phyloP scores from a whole-genome alignment of 345 rosid species.

The Aquilaria sinensis region DNA sequence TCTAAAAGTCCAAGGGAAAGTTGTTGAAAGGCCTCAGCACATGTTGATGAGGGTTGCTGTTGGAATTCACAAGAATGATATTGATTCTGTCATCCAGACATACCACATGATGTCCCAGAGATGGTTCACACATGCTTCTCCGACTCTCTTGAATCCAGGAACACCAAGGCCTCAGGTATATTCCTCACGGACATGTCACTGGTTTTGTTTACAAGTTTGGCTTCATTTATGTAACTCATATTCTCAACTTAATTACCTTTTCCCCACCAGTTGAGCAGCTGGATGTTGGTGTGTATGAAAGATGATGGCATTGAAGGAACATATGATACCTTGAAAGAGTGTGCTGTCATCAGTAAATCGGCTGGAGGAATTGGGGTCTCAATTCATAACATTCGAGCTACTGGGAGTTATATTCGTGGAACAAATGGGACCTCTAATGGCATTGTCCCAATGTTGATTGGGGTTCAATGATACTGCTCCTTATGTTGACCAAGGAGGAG shows the following conservation, averaged over 20 bases:
- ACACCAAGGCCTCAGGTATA: slow-evolving; percentile 73
- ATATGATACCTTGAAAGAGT: slow-evolving; percentile 78
- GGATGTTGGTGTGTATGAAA: slow-evolving; percentile 80
- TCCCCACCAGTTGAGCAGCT: slow-evolving; percentile 60
- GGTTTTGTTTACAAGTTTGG: slow-evolving; percentile 1
- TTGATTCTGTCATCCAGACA: slow-evolving; percentile 58
- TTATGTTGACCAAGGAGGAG: slow-evolving; percentile 78
- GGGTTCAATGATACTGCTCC: slow-evolving; percentile 77
- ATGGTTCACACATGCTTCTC: slow-evolving; percentile 88
- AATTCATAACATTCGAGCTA: slow-evolving; percentile 64
- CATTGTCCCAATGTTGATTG: slow-evolving; percentile 56
- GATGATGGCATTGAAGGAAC: slow-evolving; percentile 83
- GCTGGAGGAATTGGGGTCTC: slow-evolving; percentile 89
- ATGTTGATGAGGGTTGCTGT: slow-evolving; percentile 90
- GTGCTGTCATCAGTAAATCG: slow-evolving; percentile 85
- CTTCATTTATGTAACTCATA: not conserved
- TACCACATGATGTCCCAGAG: slow-evolving; percentile 83
- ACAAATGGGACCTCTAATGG: slow-evolving; percentile 76
- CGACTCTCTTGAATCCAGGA: slow-evolving; percentile 85
- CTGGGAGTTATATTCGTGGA: slow-evolving; percentile 69
- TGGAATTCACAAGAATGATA: slow-evolving; percentile 71
- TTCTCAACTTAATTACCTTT: not conserved
- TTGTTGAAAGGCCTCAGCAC: slow-evolving; percentile 81
- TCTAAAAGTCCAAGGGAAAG: slow-evolving; percentile 61
- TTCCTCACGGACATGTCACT: not conserved